These are phyloP conservation scores for Monosporozyma servazzii DNA, from an alignment of 805 yeast species.

Conservation along the genomic window DNA sequence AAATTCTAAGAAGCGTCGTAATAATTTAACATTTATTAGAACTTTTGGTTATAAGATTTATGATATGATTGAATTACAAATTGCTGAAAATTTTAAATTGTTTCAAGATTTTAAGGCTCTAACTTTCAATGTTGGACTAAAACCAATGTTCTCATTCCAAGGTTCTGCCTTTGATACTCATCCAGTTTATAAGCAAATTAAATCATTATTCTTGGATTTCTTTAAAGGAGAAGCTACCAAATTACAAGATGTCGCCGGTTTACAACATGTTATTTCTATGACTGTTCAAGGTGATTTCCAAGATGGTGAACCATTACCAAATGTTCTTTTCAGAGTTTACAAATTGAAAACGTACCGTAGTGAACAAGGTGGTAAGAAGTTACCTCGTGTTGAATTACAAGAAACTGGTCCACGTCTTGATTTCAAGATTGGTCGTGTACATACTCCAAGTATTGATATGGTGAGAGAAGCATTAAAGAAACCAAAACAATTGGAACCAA, in stretches of 20 bases:
- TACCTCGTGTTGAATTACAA: conserved; percentile 88
- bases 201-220: conserved; percentile 83
- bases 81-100: conserved; percentile 59
- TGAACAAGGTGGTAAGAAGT: conserved; percentile 55
- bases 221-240: conserved; percentile 77
- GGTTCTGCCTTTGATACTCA: conserved; percentile 87
- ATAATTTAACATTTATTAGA: conserved; percentile 78
- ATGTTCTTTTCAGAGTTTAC: conserved; percentile 84
- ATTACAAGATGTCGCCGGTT: conserved; percentile 86
- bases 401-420: conserved; percentile 96
- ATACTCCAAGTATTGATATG: conserved; percentile 73
- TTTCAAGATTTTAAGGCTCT: conserved; percentile 69
- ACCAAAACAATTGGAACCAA: conserved; percentile 75
- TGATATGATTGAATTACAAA: conserved; percentile 87
- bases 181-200: conserved; percentile 75
- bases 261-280: conserved; percentile 81
- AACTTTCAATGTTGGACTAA: conserved; percentile 81
- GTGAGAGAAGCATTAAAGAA: conserved; percentile 79
- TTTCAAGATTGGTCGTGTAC: conserved; percentile 82
- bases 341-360: conserved; percentile 71
- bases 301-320: conserved; percentile 60
- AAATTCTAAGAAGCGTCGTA: conserved; percentile 85
- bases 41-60: conserved; percentile 84
- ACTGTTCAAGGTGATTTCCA: conserved; percentile 70
- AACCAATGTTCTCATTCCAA: conserved; percentile 89